Base-by-base conservation (phyloP, 305 asterid species). In the Rubia balearica region DNA sequence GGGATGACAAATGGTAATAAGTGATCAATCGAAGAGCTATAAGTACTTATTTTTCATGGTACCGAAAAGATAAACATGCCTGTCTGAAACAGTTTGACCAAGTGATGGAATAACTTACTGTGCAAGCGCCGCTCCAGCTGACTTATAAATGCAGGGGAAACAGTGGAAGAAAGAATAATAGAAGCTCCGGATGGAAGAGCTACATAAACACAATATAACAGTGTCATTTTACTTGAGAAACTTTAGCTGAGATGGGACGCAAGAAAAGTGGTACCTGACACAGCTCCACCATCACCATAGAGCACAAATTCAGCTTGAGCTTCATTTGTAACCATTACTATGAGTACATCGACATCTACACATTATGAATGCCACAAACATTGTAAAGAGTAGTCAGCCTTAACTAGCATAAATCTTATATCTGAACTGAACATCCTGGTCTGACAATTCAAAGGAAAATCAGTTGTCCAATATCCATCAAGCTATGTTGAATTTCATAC, bases 261-360 rank as follows among this genome's bases (percentile, higher is more conserved):
- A 33, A 63, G 79, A 81, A 57, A 61, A 41, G 22, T 63, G 22
- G 64, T 85, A 94, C 98, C 98, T 83, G 92, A 77, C 72, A 94
- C 90, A 75, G 96, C 96, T 65, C 97, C 96, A 75, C 79, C 72
- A 68, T 88, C 88, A 62, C 95, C 98, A 82, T 76, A 91, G 57
- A 94, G 90, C 81, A 86, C 96, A 77, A 89, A 83, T 81, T 91
- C 97, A 73, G 96, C 98, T 87, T 94, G 98, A 80, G 81, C 79
- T 87, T 91, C 98, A 65, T 94, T 94, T 78, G 98, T 87, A 65
- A 94, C 98, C 98, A 94, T 94, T 74, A 94, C 73, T 68, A 94
- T 81, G 82, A 94, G 80, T 65, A 89, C 84, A 69, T 94, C 95
- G 59, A 79, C 96, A 82, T 85, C 98, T 94, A 84, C 76, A 82